These are phyloP conservation scores for Nymphaea colorata DNA, from an alignment of 164 flowering plant species.

Conservation along the genomic window DNA sequence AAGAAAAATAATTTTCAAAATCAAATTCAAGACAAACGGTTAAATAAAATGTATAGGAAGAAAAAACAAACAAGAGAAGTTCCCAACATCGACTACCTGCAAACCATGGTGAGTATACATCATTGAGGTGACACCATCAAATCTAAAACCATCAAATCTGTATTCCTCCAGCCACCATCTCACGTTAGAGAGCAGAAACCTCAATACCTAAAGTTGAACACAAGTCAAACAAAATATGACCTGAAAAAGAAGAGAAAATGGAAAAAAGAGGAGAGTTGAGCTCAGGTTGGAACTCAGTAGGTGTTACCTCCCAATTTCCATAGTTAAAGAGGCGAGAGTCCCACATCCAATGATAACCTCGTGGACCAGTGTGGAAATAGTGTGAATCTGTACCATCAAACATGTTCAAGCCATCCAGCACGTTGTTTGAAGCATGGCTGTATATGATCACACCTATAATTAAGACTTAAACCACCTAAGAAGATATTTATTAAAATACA, in stretches of 20 bases:
- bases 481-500: no score
- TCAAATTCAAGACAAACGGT: no score
- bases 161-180: conserved; percentile 99
- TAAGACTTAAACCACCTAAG: no score
- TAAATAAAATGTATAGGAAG: no score
- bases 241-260: conserved; percentile 5
- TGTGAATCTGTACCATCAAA: conserved; percentile 95
- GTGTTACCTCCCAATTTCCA: conserved; percentile 92
- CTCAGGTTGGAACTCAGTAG: background rate
- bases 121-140: conserved; percentile 99
- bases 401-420: conserved; percentile 94
- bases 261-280: conserved; percentile 2
- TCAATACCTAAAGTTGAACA: conserved; percentile 44
- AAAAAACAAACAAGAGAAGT: no score
- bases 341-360: conserved; percentile 99
- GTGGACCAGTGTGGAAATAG: conserved; percentile 92
- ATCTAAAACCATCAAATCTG: conserved; percentile 97
- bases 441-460: background rate
- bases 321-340: conserved; percentile 97
- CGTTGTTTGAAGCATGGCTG: conserved; percentile 94
- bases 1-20: no score
- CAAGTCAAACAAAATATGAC: background rate
- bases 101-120: conserved; percentile 99
- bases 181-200: conserved; percentile 93
- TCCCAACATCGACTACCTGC: conserved; percentile 27